phyloP scores from a whole-genome alignment of 306 rosid species.

The Inga oerstediana region DNA sequence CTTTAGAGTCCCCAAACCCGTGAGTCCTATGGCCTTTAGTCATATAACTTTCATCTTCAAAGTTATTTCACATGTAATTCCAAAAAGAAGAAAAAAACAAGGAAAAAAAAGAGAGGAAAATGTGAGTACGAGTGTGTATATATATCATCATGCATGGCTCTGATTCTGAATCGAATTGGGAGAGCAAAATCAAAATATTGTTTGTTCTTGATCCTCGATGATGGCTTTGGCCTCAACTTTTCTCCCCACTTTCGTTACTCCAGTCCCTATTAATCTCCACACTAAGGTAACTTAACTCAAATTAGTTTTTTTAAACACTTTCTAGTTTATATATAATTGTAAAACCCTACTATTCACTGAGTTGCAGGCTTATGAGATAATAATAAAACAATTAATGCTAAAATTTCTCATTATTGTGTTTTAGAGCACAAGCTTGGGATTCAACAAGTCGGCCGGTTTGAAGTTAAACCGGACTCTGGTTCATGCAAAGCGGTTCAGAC shows the following conservation, averaged over 20 bases:
- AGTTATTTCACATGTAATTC: too few relatives aligned
- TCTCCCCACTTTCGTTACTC: slow-evolving; percentile 28
- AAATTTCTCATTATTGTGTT: slow-evolving; percentile 26
- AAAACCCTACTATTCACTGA: background rate
- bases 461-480: slow-evolving; percentile 33
- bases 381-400: too few relatives aligned
- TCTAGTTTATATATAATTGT: background rate
- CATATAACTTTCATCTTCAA: too few relatives aligned
- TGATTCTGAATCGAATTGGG: too few relatives aligned
- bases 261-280: slow-evolving; percentile 31
- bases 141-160: too few relatives aligned
- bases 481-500: slow-evolving; percentile 39
- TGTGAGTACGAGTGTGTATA: too few relatives aligned
- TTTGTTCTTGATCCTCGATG: slow-evolving; percentile 20
- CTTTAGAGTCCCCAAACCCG: too few relatives aligned
- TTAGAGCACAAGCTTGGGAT: slow-evolving; percentile 55
- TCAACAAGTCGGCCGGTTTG: slow-evolving; percentile 31
- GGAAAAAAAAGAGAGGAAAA: too few relatives aligned
- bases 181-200: slow-evolving; percentile 20
- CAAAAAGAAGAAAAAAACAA: too few relatives aligned
- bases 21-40: too few relatives aligned
- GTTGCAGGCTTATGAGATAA: background rate
- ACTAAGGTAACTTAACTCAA: slow-evolving; percentile 37
- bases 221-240: slow-evolving; percentile 48
- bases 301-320: background rate